phyloP scores from a whole-genome alignment of 352 stramenopile species.

The Phytophthora citrophthora region DNA sequence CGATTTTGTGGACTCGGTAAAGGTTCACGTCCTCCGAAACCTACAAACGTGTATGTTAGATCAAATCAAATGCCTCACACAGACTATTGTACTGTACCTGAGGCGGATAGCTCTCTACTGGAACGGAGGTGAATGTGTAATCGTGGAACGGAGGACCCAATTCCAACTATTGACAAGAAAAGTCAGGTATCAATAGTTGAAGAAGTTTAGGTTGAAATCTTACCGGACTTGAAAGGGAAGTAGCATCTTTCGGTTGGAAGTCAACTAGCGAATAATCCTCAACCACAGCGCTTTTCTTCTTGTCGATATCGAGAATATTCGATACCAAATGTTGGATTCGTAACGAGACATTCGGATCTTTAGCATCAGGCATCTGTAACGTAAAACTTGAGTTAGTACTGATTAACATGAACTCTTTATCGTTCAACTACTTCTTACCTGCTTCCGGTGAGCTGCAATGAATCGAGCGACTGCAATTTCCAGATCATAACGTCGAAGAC shows the following conservation, averaged over 20 bases:
- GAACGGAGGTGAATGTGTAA: slow-evolving; percentile 64
- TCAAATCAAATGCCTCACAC: neutral
- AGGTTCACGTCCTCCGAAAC: slow-evolving; percentile 77
- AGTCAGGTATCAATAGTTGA: neutral
- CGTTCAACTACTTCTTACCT: slow-evolving; percentile 31
- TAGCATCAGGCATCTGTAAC: slow-evolving; percentile 63
- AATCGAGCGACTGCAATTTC: slow-evolving; percentile 81
- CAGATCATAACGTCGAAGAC: slow-evolving; percentile 75
- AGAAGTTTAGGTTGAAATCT: neutral
- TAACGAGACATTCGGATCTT: slow-evolving; percentile 58
- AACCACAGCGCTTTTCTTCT: slow-evolving; percentile 69
- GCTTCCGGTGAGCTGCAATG: slow-evolving; percentile 66
- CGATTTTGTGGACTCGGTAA: slow-evolving; percentile 77
- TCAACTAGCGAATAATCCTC: slow-evolving; percentile 80
- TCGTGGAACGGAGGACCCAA: slow-evolving; percentile 76
- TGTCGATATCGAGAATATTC: slow-evolving; percentile 76
- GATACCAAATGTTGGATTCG: slow-evolving; percentile 79
- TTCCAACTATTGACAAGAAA: slow-evolving; percentile 47
- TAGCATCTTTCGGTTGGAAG: slow-evolving; percentile 71
- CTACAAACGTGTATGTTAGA: slow-evolving; percentile 14
- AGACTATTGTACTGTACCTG: slow-evolving; percentile 42
- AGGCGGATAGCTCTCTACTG: slow-evolving; percentile 82
- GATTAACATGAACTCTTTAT: neutral
- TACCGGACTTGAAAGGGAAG: slow-evolving; percentile 59
- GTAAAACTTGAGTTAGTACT: neutral